Percentiles rank a stretch among this genome's conserved stretches.
Conservation (phyloP, 2,329 filamentous ascomycete species). For the Sclerotinia nivalis region DNA sequence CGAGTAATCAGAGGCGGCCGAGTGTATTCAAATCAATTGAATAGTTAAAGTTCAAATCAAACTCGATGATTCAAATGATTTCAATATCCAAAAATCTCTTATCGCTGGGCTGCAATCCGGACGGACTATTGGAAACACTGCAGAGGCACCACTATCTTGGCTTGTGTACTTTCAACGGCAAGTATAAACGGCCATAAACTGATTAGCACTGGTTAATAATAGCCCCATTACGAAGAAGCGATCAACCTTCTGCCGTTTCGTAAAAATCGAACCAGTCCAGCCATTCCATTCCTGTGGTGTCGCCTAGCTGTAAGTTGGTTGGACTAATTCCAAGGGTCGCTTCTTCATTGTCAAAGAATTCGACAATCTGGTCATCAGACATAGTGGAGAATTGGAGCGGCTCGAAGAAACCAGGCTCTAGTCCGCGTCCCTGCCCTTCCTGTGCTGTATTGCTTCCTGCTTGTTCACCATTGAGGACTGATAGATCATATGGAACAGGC, state of each 20-base stretch:
- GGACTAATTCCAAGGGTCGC: constrained; percentile 53
- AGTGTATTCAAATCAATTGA: too few species aligned
- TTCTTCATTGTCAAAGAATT: constrained; percentile 63
- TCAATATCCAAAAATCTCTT: too few species aligned
- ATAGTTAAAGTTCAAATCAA: too few species aligned
- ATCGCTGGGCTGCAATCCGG: too few species aligned
- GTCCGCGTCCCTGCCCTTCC: neutral
- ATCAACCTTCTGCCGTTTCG: neutral
- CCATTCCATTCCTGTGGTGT: constrained; percentile 38
- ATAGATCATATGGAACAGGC: constrained; percentile 4
- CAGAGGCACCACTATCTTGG: neutral
- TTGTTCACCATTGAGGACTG: neutral
- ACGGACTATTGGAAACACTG: too few species aligned
- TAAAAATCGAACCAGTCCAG: constrained; percentile 37
- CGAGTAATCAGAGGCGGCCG: neutral
- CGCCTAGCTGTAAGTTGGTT: constrained; percentile 34
- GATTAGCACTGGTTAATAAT: neutral
- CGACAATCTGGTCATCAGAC: constrained; percentile 68
- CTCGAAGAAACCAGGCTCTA: constrained; percentile 39
- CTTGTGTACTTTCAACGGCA: neutral
- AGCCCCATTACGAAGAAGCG: neutral
- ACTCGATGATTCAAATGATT: too few species aligned
- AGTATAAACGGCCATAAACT: too few species aligned
- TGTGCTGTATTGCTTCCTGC: neutral
- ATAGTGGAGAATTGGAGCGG: constrained; percentile 65